Conservation (phyloP, 1,139 yeast species). For the Spencermartinsiella ligniputridi region DNA sequence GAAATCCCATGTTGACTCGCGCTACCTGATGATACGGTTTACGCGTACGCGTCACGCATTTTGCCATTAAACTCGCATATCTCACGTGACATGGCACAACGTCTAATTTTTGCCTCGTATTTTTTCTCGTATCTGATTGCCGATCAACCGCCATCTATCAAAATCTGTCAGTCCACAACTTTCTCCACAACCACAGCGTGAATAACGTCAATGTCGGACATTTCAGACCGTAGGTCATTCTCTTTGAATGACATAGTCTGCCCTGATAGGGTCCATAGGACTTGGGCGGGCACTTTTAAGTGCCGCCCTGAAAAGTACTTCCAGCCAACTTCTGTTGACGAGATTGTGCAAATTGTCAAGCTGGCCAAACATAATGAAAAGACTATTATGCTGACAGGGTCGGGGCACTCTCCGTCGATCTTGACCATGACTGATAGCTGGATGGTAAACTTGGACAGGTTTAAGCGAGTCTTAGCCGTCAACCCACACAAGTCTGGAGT, state of each 20-base stretch:
- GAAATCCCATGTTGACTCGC: too few species aligned
- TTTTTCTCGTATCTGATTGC: slow-evolving; percentile 4
- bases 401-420: slow-evolving; percentile 94
- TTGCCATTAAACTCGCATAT: too few species aligned
- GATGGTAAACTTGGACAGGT: slow-evolving; percentile 81
- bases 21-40: too few species aligned
- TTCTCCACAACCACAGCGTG: too few species aligned
- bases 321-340: slow-evolving; percentile 66
- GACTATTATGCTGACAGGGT: slow-evolving; percentile 82
- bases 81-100: too few species aligned
- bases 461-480: slow-evolving; percentile 46
- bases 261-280: slow-evolving; percentile 41
- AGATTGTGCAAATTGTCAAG: slow-evolving; percentile 59
- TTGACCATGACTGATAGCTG: slow-evolving; percentile 85
- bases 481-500: slow-evolving; percentile 45
- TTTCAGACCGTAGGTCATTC: background rate
- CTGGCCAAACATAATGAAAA: slow-evolving; percentile 57
- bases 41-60: too few species aligned
- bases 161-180: too few species aligned
- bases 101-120: too few species aligned
- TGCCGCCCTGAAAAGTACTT: slow-evolving; percentile 74
- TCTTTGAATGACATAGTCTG: slow-evolving; percentile 1
- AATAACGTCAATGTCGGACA: too few species aligned
- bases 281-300: slow-evolving; percentile 90
- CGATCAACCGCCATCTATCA: too few species aligned